Conservation (phyloP, 2,329 filamentous ascomycete genomes). For the Clonostachys solani region DNA sequence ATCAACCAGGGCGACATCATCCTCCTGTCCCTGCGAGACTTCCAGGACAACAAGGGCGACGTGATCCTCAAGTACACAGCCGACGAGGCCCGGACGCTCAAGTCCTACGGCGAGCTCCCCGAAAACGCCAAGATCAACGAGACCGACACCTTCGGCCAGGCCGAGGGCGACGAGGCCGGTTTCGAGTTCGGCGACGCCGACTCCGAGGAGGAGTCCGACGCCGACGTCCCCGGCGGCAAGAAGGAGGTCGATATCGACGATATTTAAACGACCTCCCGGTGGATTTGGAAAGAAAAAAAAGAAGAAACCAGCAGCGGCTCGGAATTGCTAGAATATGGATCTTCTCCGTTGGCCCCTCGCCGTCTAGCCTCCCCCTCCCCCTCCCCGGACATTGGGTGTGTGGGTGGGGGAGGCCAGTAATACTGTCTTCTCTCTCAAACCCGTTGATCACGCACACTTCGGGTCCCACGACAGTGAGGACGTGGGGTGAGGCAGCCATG, state of each 20-base stretch:
- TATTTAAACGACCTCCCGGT: slow-evolving; percentile 58
- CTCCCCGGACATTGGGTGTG: too few relatives aligned
- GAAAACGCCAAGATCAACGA: slow-evolving; percentile 99
- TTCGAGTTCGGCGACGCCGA: slow-evolving; percentile 99
- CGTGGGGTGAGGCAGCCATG: slow-evolving; percentile 29
- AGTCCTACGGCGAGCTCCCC: slow-evolving; percentile 95
- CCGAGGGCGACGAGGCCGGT: slow-evolving; percentile 91
- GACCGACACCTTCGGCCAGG: slow-evolving; percentile 89
- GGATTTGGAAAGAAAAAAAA: background rate
- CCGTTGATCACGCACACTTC: slow-evolving; percentile 10
- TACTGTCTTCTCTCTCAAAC: slow-evolving; percentile 66
- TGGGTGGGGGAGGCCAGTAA: slow-evolving; percentile 17
- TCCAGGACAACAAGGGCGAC: slow-evolving; percentile 94
- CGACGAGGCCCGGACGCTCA: slow-evolving; percentile 92
- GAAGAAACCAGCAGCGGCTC: background rate
- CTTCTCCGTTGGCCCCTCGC: too few relatives aligned
- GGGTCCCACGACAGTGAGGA: slow-evolving; percentile 41
- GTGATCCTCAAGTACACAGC: slow-evolving; percentile 95
- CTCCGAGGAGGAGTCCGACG: slow-evolving; percentile 44
- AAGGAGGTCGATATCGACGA: slow-evolving; percentile 95
- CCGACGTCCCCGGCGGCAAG: slow-evolving; percentile 47
- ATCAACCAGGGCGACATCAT: slow-evolving; percentile 98
- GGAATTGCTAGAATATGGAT: too few relatives aligned
- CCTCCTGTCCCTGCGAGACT: slow-evolving; percentile 81
- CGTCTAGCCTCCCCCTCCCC: slow-evolving; percentile 4